Conservation (phyloP, 345 rosid species). For the Atalantia buxifolia region DNA sequence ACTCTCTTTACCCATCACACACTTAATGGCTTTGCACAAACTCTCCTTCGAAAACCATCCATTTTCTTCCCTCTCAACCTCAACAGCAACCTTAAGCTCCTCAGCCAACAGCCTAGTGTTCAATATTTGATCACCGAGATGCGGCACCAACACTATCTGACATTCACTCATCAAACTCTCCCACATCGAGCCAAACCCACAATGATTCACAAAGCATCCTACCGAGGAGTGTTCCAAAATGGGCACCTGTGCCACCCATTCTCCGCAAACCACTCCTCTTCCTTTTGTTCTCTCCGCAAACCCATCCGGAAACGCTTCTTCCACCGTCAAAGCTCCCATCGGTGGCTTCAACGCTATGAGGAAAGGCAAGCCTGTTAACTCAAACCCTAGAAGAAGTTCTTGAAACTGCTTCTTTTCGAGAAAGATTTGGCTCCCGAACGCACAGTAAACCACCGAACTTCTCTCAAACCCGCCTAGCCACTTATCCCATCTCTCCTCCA, state of each 20-base stretch:
- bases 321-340: conserved; percentile 35
- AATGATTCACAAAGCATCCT: conserved; percentile 72
- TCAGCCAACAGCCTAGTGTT: conserved; percentile 49
- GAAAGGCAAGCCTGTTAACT: conserved; percentile 55
- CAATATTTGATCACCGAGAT: conserved; percentile 60
- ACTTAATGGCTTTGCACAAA: conserved; percentile 40
- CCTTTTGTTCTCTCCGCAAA: conserved; percentile 54
- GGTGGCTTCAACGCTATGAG: conserved; percentile 59
- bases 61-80: conserved; percentile 48
- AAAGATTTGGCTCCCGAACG: conserved; percentile 63
- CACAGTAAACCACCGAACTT: conserved; percentile 56
- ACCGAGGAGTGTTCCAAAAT: conserved; percentile 49
- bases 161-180: conserved; percentile 59
- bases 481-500: conserved; percentile 50
- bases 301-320: conserved; percentile 73
- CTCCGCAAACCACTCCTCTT: conserved; percentile 49
- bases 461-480: conserved; percentile 52
- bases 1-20: conserved; percentile 47
- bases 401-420: conserved; percentile 59
- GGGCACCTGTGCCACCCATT: conserved; percentile 53
- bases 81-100: conserved; percentile 57
- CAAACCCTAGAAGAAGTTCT: conserved; percentile 62
- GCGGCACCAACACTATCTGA: conserved; percentile 58
- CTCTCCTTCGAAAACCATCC: conserved; percentile 56
- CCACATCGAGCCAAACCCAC: conserved; percentile 80